Evolutionary conservation across 257 asterid genomes (phyloP), one percentile per base, ranked within the genome.

Genomic region (Lithospermum erythrorhizon): DNA sequence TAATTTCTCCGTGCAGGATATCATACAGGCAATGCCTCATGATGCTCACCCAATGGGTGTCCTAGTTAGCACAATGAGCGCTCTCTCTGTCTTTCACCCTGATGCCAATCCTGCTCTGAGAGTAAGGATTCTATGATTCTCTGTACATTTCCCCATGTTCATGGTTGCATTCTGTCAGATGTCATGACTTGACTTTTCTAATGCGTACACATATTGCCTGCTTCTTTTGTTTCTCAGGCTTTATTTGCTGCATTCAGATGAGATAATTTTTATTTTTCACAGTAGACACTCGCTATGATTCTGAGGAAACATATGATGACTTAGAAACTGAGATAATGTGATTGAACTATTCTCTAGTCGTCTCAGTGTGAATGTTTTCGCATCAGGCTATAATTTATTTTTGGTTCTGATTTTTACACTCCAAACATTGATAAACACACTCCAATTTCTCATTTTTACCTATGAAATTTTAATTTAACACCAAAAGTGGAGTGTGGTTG

Each of bases 21-120:
- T 88, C 62, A 91, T 91, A 76, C 96, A 91, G 69, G 80, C 98
- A 58, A 91, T 91, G 96, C 98, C 98, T 55, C 98, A 91, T 73
- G 95, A 91, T 78, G 98, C 98, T 68, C 98, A 91, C 76, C 98
- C 98, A 17, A 91, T 91, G 98, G 98, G 98, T 72, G 98, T 88
- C 71, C 96, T 91, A 68, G 96, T 91, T 72, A 88, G 96, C 63
- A 87, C 96, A 61, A 81, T 91, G 95, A 84, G 98, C 75, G 86
- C 95, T 59, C 96, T 91, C 60, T 91, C 98, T 18, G 79, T 91
- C 62, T 91, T 88, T 62, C 98, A 91, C 73, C 98, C 96, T n/a
- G 95, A 91, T 86, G 98, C 98, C n/a, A 91, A 91, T 78, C 98
- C 98, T 55, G 98, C 96, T 67, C 81, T 91, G 65, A 82, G 93